A percentile compares a stretch with the other conserved stretches of the same genome.
Conservation (phyloP, 805 yeast species). For the Lachancea fermentati region DNA sequence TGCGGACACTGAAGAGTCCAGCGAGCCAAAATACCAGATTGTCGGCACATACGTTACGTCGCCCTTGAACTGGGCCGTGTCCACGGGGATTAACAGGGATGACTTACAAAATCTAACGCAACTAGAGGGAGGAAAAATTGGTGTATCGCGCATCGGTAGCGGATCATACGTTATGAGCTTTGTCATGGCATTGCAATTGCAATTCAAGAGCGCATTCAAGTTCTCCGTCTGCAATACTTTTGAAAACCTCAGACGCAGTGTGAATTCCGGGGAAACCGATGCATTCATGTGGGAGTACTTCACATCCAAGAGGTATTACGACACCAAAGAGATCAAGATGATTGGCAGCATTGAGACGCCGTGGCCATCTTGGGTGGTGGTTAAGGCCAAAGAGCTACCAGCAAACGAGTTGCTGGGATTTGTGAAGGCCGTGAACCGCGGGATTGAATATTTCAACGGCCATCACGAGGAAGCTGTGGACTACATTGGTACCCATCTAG, state of each 20-base stretch:
- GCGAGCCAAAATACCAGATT: constrained; percentile 46
- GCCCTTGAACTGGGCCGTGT: constrained; percentile 86
- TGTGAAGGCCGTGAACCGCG: constrained; percentile 52
- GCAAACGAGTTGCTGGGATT: constrained; percentile 37
- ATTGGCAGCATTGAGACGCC: constrained; percentile 91
- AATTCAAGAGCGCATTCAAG: constrained; percentile 45
- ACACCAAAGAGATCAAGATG: constrained; percentile 67
- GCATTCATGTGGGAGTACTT: constrained; percentile 97
- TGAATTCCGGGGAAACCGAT: constrained; percentile 59
- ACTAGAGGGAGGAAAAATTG: constrained; percentile 58
- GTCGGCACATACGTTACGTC: constrained; percentile 81
- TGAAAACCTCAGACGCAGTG: constrained; percentile 72
- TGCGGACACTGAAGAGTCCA: constrained; percentile 55
- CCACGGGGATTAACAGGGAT: constrained; percentile 61
- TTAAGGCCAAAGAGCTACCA: constrained; percentile 41
- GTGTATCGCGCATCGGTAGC: constrained; percentile 82
- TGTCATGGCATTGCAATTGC: constrained; percentile 62
- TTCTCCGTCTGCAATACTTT: constrained; percentile 59
- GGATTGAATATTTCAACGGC: constrained; percentile 57
- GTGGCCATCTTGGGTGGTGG: constrained; percentile 93
- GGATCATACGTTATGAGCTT: constrained; percentile 91
- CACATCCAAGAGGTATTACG: constrained; percentile 82
- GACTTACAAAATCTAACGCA: constrained; percentile 49
- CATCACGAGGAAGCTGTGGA: constrained; percentile 61
- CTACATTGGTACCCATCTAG: constrained; percentile 61